A percentile compares a stretch with the other conserved stretches of the same genome.
phyloP scores from a whole-genome alignment of 305 asterid genomes.

The Fraxinus platypoda region DNA sequence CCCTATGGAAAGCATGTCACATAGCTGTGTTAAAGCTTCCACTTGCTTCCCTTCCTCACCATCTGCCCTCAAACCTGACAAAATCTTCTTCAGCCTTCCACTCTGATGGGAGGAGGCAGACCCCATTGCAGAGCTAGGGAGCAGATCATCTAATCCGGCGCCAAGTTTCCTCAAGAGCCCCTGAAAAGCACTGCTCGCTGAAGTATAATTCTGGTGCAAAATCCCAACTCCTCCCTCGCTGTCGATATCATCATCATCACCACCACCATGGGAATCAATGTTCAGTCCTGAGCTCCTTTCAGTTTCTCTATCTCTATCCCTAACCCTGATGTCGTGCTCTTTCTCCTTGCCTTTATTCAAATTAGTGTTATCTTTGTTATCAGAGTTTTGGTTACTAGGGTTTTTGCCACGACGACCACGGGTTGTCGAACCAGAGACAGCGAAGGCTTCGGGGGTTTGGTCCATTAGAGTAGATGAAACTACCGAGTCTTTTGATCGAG shows the following conservation, averaged over 20 bases:
- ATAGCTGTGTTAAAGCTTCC: conserved; percentile 91
- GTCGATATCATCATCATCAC: conserved; percentile 73
- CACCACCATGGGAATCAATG: conserved; percentile 47
- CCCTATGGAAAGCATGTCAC: conserved; percentile 93
- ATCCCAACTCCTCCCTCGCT: conserved; percentile 89
- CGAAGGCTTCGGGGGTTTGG: conserved; percentile 64
- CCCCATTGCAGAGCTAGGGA: conserved; percentile 85
- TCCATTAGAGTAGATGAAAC: conserved; percentile 62
- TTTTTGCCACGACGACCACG: conserved; percentile 89
- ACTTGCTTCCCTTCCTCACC: conserved; percentile 99
- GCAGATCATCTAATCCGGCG: conserved; percentile 93
- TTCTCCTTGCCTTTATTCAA: conserved; percentile 93
- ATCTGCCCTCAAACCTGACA: conserved; percentile 90
- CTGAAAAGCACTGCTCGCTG: conserved; percentile 98
- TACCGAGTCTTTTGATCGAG: conserved; percentile 44
- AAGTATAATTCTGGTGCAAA: conserved; percentile 81
- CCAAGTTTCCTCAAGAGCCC: conserved; percentile 91
- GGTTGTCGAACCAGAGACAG: conserved; percentile 67
- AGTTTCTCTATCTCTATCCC: conserved; percentile 50
- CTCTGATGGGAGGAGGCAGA: conserved; percentile 86
- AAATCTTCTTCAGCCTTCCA: conserved; percentile 85
- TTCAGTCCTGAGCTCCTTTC: conserved; percentile 72
- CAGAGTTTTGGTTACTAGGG: conserved; percentile 53
- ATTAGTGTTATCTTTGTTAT: conserved; percentile 40
- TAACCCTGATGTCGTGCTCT: conserved; percentile 67